Percentiles rank a stretch among this genome's conserved stretches.
These are phyloP conservation scores for Komagataella phaffii DNA, from an alignment of 805 yeast species.

Conservation along the genomic window DNA sequence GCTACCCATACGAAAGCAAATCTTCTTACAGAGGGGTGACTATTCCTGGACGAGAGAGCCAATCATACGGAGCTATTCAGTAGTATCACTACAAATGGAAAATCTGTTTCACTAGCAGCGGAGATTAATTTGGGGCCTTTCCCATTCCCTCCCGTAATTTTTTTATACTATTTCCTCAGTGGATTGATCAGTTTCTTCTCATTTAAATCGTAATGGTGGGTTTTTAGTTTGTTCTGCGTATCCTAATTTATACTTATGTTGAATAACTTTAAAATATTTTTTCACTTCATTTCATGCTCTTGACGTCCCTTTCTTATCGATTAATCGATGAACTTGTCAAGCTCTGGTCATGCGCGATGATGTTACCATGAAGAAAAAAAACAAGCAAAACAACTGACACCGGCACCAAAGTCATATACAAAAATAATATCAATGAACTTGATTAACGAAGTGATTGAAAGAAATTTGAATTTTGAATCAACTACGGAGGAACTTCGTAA, in stretches of 20 bases:
- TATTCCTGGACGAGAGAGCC: conserved; percentile 20
- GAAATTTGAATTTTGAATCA: background rate
- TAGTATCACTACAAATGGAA: background rate
- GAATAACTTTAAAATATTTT: background rate
- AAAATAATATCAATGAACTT: background rate
- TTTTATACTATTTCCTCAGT: background rate
- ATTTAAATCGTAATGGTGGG: no score
- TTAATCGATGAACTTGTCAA: background rate
- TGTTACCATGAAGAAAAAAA: background rate
- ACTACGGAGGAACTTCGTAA: background rate
- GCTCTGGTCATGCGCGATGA: background rate
- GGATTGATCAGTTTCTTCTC: background rate
- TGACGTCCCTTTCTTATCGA: background rate
- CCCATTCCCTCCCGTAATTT: no score
- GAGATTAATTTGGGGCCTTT: no score
- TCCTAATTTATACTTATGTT: background rate
- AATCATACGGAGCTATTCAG: conserved; percentile 18
- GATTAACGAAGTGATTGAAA: background rate
- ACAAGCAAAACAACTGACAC: no score
- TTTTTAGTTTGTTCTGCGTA: no score
- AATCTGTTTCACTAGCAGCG: no score
- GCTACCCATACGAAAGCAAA: conserved; percentile 38
- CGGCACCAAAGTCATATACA: no score
- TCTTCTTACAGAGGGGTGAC: conserved; percentile 18
- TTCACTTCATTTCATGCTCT: background rate